Base-by-base conservation (phyloP, 192 early-diverging fungal species). In the Entophlyctis helioformis region DNA sequence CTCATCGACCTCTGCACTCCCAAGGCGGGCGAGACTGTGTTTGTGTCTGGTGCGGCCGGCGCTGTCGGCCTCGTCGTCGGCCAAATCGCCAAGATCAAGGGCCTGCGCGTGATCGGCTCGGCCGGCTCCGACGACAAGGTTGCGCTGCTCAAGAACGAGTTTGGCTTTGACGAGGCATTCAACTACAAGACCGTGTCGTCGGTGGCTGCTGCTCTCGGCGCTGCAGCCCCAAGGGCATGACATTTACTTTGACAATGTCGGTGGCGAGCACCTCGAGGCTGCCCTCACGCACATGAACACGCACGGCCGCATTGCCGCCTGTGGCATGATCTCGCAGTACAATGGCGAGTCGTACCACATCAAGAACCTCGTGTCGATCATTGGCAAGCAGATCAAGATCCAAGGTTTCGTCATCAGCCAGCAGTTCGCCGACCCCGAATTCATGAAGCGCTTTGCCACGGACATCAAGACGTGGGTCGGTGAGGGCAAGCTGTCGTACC, bases 101-200 rank as follows among this genome's bases (percentile, higher is more conserved):
- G 89, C 2, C 69, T 83, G 41, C 65, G 57, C n/a, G 89, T 96
- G 2, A 73, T 96, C 29, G 92, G 87, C 22, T 75, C 75, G 21
- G 85, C 86, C 10, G 86, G 88, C 7, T 71, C 75, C 1, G 86
- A 91, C 51, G 85, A 87, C 1, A 96, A 96, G 56, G 80, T 84
- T 18, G 67, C 57, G 15, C 77, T 70, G 50, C 67, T 91, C 16
- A 69, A 71, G 44, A 59, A 69, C 4, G 67, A 71, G 29, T 52
- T 81, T 36, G 82, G 82, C 6, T 84, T 83, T 33, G 87, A 95
- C 59, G 84, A 65, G 2, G 91, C 71, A 11, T 85, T 95, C 71
- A 95, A 95, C 71, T 95, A 95, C 81, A 95, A 91, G 61, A 88
- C 75, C 2, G 69, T 62, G 6, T 68, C 63, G n/a, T 47, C 54